Percentiles rank a stretch among this genome's conserved stretches.
Evolutionary conservation across 2,329 filamentous ascomycete genomes (phyloP).

Genomic region (Xylaria sp.): DNA sequence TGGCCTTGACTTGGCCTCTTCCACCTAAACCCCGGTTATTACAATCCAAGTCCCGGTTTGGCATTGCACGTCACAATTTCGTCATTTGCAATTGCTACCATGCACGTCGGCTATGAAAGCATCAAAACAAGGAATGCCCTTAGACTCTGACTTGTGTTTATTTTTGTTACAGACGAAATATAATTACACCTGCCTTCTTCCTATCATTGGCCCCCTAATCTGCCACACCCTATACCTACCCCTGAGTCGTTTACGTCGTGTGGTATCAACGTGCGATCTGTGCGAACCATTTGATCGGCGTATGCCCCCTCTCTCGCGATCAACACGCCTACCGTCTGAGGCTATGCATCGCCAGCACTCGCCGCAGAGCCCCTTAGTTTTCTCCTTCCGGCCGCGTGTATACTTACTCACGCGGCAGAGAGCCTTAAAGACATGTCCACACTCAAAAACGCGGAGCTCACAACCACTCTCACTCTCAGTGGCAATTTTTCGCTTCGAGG

Average conservation of each 20-base stretch:
- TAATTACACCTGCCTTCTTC: not conserved
- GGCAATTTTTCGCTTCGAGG: not conserved
- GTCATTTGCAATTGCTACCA: no score
- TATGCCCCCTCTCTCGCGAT: not conserved
- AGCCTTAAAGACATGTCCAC: constrained; percentile 9
- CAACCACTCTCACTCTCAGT: not conserved
- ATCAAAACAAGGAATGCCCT: no score
- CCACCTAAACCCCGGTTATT: no score
- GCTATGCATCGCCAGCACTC: constrained; percentile 15
- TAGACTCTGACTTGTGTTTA: no score
- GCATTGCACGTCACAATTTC: no score
- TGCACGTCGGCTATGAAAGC: no score
- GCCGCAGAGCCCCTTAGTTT: not conserved
- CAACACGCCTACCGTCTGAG: not conserved
- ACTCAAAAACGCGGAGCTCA: constrained; percentile 7
- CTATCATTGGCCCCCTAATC: constrained; percentile 5
- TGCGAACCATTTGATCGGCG: not conserved
- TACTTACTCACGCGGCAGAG: not conserved
- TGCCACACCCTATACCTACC: constrained; percentile 13
- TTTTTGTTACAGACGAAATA: no score
- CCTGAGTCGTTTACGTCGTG: not conserved
- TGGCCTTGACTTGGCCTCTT: no score
- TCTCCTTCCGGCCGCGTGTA: not conserved
- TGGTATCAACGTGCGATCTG: not conserved
- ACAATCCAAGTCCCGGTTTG: no score